Base-by-base conservation (phyloP, 1,139 yeast species). In the Geotrichum histeridarum region DNA sequence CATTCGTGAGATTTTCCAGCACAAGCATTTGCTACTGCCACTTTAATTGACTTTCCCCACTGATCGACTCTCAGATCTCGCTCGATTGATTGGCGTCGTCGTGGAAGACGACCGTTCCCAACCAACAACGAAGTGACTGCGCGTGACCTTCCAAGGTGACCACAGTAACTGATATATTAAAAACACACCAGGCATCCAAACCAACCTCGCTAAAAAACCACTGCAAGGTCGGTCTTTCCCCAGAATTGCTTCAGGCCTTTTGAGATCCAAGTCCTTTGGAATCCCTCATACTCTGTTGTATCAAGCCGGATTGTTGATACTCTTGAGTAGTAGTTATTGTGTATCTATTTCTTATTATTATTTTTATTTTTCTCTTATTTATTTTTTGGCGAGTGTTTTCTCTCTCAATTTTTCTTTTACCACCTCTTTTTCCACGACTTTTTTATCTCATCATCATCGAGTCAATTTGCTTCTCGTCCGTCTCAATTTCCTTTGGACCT, bases 141-240 rank as follows among this genome's bases (percentile, higher is more conserved):
- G 46, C 46, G 46, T 42, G 46, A 42, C 46, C 36, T 22, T 41
- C 14, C 43, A 41, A 18, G 32, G 43, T 17, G 22, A 41, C 18
- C 43, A 41, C 18, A 22, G 27, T 22, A 22, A 22, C 27, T 22
- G 27, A 35, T 12, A 35, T 12, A 35, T 12, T 35, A 35, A 35
- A 35, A 35, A 35, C n/a, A 35, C 14, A 12, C n/a, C 14, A 35
- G 14, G 14, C n/a, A 14, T 35, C 6, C 14, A 12, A 35, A 6
- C 38, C 38, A 12, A 12, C 14, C n/a, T 35, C 14, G 2, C 38
- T 12, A 3, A 12, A n/a, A 14, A 22, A 3, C 27, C 27, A 22
- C 27, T 22, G 27, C 27, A 22, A 22, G 5, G 27, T 22, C 27
- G 27, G 5, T 22, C 27, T 22, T 22, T 22, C 27, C 27, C 27